These are phyloP conservation scores for Thelonectria discophora DNA, from an alignment of 2,329 filamentous ascomycete genomes.

Conservation along the genomic window DNA sequence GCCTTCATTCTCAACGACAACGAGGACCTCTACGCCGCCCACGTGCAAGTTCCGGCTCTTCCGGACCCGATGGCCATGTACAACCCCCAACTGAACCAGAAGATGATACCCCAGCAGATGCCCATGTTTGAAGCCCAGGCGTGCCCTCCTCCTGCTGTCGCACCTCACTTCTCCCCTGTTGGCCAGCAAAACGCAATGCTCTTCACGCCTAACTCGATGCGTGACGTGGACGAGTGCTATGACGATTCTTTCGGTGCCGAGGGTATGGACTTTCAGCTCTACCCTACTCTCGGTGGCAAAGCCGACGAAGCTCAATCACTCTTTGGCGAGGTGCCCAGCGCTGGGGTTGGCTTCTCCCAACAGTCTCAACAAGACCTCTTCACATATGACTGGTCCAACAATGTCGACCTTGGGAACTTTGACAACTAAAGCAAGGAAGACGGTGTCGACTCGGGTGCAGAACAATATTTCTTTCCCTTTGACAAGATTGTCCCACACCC, in stretches of 20 bases:
- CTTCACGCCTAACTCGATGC: conserved; percentile 70
- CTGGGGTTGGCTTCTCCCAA: conserved; percentile 62
- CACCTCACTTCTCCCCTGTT: conserved; percentile 71
- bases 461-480: conserved; percentile 25
- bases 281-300: conserved; percentile 51
- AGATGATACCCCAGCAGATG: conserved; percentile 55
- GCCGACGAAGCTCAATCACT: conserved; percentile 54
- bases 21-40: conserved; percentile 70
- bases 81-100: conserved; percentile 41
- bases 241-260: conserved; percentile 61
- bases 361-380: conserved; percentile 62
- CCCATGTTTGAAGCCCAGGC: conserved; percentile 45
- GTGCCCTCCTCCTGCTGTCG: conserved; percentile 34
- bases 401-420: conserved; percentile 45
- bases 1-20: conserved; percentile 69
- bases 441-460: not conserved
- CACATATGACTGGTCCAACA: conserved; percentile 54
- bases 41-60: conserved; percentile 64
- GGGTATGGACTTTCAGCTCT: conserved; percentile 69
- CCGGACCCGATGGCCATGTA: conserved; percentile 50
- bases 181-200: conserved; percentile 75
- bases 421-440: conserved; percentile 40
- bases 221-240: conserved; percentile 72
- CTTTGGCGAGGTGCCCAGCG: conserved; percentile 61
- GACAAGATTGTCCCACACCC: conserved; percentile 36